A percentile compares a stretch with the other conserved stretches of the same genome.
phyloP scores from a whole-genome alignment of 208 protist genomes.

The Leptomonas seymouri region DNA sequence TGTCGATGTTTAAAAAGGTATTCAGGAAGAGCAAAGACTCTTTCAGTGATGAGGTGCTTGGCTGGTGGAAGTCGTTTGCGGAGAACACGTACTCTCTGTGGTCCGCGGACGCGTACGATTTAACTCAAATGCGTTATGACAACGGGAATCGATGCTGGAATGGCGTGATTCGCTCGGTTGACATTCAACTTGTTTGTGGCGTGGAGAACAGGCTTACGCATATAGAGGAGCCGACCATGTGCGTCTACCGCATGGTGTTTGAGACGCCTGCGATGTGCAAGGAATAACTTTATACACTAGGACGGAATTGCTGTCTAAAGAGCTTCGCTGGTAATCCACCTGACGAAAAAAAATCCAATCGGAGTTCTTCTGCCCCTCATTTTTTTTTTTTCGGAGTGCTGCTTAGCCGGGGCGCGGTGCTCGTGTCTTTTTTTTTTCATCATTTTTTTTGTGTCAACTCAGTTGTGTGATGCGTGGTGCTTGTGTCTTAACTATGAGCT shows the following conservation, averaged over 20 bases:
- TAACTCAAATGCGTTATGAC: slow-evolving; percentile 62
- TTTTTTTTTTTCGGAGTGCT: slow-evolving; percentile 5
- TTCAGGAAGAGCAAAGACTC: slow-evolving; percentile 30
- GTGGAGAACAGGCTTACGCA: slow-evolving; percentile 51
- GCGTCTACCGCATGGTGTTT: slow-evolving; percentile 78
- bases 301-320: neutral
- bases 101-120: slow-evolving; percentile 56
- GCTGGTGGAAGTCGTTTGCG: slow-evolving; percentile 63
- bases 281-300: slow-evolving; percentile 16
- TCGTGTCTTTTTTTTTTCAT: neutral
- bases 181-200: slow-evolving; percentile 72
- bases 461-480: too few relatives aligned
- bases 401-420: too few relatives aligned
- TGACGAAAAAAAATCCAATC: too few relatives aligned
- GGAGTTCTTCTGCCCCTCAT: too few relatives aligned
- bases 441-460: neutral
- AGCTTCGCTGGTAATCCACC: neutral
- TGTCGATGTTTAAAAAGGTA: slow-evolving; percentile 56
- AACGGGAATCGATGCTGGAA: slow-evolving; percentile 64
- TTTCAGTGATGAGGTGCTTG: slow-evolving; percentile 33
- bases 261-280: slow-evolving; percentile 76
- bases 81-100: slow-evolving; percentile 74
- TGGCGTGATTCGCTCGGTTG: slow-evolving; percentile 36
- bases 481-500: too few relatives aligned
- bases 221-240: slow-evolving; percentile 77